A percentile compares a stretch with the other conserved stretches of the same genome.
phyloP scores from a whole-genome alignment of 495 filamentous ascomycete species.

The Lasiosphaeria miniovina region DNA sequence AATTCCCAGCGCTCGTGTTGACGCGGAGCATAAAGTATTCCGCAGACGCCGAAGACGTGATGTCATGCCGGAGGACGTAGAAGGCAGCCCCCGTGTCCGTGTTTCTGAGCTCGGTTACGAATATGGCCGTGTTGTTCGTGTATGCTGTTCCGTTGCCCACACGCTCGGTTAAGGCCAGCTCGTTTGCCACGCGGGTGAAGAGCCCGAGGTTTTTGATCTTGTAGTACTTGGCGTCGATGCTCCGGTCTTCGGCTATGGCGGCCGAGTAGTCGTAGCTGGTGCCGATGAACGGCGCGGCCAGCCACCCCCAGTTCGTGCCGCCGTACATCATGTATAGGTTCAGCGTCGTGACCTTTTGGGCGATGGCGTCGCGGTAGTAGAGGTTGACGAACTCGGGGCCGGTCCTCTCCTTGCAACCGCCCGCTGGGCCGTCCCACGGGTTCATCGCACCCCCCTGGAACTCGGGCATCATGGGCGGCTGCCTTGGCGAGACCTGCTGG shows the following conservation, averaged over 20 bases:
- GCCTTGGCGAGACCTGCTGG: slow-evolving; percentile 10
- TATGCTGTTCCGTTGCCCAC: slow-evolving; percentile 39
- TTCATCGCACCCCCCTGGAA: slow-evolving; percentile 64
- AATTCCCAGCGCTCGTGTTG: slow-evolving; percentile 3
- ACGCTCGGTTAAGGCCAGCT: slow-evolving; percentile 49
- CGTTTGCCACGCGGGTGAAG: slow-evolving; percentile 45
- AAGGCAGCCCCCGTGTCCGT: slow-evolving; percentile 54
- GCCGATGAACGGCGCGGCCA: slow-evolving; percentile 18
- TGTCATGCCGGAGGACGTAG: slow-evolving; percentile 53
- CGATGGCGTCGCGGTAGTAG: slow-evolving; percentile 55
- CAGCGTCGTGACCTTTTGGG: slow-evolving; percentile 40
- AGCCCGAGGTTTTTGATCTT: slow-evolving; percentile 58
- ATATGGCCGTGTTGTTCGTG: slow-evolving; percentile 45
- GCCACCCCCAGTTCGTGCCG: slow-evolving; percentile 55
- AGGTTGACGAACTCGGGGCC: slow-evolving; percentile 54
- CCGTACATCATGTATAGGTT: slow-evolving; percentile 55
- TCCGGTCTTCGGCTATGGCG: slow-evolving; percentile 56
- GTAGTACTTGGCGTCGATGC: slow-evolving; percentile 55
- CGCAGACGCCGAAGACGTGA: slow-evolving; percentile 42
- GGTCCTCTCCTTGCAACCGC: slow-evolving; percentile 41
- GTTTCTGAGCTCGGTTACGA: slow-evolving; percentile 52
- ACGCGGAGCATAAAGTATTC: slow-evolving; percentile 47
- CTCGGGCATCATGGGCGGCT: slow-evolving; percentile 59
- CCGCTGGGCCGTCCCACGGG: slow-evolving; percentile 57
- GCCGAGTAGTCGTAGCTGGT: slow-evolving; percentile 60